These are phyloP conservation scores for Mucor piriformis DNA, from an alignment of 371 early-diverging fungal genomes.

Conservation along the genomic window DNA sequence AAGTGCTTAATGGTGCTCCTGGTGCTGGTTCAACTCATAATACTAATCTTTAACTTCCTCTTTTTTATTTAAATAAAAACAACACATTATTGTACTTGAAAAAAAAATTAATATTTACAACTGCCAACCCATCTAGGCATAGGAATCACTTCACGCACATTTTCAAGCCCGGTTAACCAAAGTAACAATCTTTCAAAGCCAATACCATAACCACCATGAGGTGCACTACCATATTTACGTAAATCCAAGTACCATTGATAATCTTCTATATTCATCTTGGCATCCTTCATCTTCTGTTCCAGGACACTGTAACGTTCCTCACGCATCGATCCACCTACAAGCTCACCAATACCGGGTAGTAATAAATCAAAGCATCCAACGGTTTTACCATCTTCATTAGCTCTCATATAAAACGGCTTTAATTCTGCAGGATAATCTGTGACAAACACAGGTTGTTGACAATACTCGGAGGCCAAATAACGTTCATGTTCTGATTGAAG, in stretches of 20 bases:
- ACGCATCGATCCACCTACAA: constrained; percentile 90
- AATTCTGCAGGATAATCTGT: constrained; percentile 82
- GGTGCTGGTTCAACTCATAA: constrained; percentile 27
- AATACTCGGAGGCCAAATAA: constrained; percentile 74
- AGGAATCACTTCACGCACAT: constrained; percentile 84
- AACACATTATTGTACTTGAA: background rate
- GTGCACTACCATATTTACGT: constrained; percentile 80
- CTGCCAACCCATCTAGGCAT: constrained; percentile 71
- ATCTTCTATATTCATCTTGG: constrained; percentile 65
- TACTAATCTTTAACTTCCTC: background rate
- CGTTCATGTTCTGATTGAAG: constrained; percentile 91
- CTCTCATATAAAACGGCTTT: constrained; percentile 95
- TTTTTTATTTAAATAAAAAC: background rate
- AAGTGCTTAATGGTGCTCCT: constrained; percentile 59
- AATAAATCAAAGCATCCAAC: constrained; percentile 89
- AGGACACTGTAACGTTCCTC: constrained; percentile 71
- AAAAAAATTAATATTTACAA: constrained; percentile 48
- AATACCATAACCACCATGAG: constrained; percentile 94
- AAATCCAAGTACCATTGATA: constrained; percentile 90
- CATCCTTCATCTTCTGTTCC: constrained; percentile 55
- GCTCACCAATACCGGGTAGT: constrained; percentile 88
- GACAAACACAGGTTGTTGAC: constrained; percentile 83
- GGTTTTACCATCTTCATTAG: constrained; percentile 62
- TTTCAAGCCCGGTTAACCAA: constrained; percentile 80
- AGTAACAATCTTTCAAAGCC: constrained; percentile 88